Evolutionary conservation across 2,329 filamentous ascomycete genomes (phyloP).

Genomic region (Xylariaceae sp.): DNA sequence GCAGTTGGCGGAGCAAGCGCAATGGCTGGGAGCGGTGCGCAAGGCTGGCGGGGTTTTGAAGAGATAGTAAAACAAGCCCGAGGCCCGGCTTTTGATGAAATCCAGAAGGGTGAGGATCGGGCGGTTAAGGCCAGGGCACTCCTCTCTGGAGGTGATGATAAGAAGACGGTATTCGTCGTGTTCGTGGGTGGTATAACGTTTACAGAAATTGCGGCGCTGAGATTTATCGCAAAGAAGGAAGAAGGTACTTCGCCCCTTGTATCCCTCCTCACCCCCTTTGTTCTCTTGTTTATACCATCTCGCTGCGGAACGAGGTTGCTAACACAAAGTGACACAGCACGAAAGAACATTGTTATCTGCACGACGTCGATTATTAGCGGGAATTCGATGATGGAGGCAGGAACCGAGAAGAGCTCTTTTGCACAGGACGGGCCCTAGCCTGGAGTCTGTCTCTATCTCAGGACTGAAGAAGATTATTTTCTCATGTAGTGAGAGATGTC

Average conservation of each 20-base stretch:
- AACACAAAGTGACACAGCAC: constrained; percentile 41
- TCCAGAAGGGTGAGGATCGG: constrained; percentile 89
- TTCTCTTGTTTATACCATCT: constrained; percentile 11
- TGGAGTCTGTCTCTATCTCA: constrained; percentile 12
- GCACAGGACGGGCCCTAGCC: constrained; percentile 37
- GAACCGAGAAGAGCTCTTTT: constrained; percentile 67
- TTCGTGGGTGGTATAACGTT: constrained; percentile 97
- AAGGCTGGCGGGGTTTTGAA: constrained; percentile 91
- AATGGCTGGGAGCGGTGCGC: constrained; percentile 53
- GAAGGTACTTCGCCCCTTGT: constrained; percentile 45
- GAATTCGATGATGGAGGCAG: constrained; percentile 79
- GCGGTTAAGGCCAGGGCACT: constrained; percentile 81
- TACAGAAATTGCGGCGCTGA: constrained; percentile 87
- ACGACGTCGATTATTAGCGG: constrained; percentile 90
- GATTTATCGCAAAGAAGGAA: constrained; percentile 84
- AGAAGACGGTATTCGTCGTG: constrained; percentile 91
- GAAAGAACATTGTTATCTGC: constrained; percentile 82
- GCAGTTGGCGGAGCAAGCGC: constrained; percentile 43
- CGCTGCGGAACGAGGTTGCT: constrained; percentile 10
- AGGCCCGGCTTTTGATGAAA: constrained; percentile 84
- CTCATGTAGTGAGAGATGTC: background rate
- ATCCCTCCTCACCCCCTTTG: background rate
- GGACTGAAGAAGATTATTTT: background rate
- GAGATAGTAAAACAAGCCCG: constrained; percentile 82
- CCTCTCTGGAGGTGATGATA: constrained; percentile 66